phyloP scores from a whole-genome alignment of 225 moss, liverwort and hornwort species.

The Pseudisothecium myosuroides region DNA sequence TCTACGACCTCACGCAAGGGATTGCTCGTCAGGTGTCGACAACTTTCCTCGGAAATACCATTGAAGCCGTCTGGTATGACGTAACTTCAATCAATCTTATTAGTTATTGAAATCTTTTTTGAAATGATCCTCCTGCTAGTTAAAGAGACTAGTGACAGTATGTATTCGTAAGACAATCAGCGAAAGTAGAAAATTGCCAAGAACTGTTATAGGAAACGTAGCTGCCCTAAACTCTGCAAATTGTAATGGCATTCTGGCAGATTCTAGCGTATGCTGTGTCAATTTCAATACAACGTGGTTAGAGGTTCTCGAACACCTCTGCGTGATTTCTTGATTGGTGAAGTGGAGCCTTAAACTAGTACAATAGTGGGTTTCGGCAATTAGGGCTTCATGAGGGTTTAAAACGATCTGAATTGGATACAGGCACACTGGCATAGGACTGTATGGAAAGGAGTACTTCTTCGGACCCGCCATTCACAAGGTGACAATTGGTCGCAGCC shows the following conservation, averaged over 20 bases:
- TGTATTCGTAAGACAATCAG: background rate
- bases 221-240: background rate
- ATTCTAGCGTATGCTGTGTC: background rate
- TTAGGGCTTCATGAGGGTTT: background rate
- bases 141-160: background rate
- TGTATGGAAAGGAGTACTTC: conserved; percentile 72
- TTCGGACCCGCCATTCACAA: conserved; percentile 59
- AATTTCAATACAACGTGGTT: background rate
- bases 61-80: conserved; percentile 33
- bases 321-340: background rate
- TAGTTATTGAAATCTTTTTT: background rate
- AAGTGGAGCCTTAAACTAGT: background rate
- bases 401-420: background rate
- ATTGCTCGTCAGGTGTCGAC: conserved; percentile 28
- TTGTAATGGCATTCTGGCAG: background rate
- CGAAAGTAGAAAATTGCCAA: background rate
- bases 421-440: conserved; percentile 79
- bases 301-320: background rate
- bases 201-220: background rate
- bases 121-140: background rate
- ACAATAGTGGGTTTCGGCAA: background rate
- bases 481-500: conserved; percentile 37
- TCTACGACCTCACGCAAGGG: conserved; percentile 40
- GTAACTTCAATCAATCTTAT: background rate
- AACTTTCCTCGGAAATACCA: conserved; percentile 4